Percentiles rank a stretch among this genome's conserved stretches.
phyloP scores from a whole-genome alignment of 2,329 filamentous ascomycete species.

The Neocatenulostroma microsporum region DNA sequence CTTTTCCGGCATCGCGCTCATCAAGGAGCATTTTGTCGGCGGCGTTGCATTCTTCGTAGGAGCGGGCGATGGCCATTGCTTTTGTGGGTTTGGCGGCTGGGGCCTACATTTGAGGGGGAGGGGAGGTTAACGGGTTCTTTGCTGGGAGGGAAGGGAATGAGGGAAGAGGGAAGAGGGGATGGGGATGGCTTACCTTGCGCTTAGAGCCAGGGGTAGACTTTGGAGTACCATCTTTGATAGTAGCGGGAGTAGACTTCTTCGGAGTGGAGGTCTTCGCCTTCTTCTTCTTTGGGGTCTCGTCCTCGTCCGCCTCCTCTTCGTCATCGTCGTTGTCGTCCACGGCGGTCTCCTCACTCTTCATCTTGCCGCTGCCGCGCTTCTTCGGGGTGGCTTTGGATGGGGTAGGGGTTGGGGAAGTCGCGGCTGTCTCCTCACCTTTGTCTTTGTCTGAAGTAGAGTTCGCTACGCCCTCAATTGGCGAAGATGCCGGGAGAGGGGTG shows the following conservation, averaged over 20 bases:
- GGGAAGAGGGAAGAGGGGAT: no score
- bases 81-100: conserved; percentile 1
- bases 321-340: not conserved
- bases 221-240: not conserved
- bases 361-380: not conserved
- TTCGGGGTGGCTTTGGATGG: not conserved
- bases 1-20: conserved; percentile 19
- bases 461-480: no score
- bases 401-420: no score
- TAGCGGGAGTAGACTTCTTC: no score
- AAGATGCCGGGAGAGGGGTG: no score
- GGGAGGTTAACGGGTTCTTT: not conserved
- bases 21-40: conserved; percentile 23
- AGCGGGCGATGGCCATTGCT: conserved; percentile 6
- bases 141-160: no score
- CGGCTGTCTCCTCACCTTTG: no score
- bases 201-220: not conserved
- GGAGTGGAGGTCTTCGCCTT: not conserved
- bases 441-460: no score
- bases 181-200: no score
- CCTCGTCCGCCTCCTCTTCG: no score
- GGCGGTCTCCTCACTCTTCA: not conserved
- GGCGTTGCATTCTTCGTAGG: conserved; percentile 22
- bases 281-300: conserved; percentile 2
- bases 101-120: no score